These are phyloP conservation scores for Dictyostelium firmibasis DNA, from an alignment of 78 protist genomes.

Conservation along the genomic window DNA sequence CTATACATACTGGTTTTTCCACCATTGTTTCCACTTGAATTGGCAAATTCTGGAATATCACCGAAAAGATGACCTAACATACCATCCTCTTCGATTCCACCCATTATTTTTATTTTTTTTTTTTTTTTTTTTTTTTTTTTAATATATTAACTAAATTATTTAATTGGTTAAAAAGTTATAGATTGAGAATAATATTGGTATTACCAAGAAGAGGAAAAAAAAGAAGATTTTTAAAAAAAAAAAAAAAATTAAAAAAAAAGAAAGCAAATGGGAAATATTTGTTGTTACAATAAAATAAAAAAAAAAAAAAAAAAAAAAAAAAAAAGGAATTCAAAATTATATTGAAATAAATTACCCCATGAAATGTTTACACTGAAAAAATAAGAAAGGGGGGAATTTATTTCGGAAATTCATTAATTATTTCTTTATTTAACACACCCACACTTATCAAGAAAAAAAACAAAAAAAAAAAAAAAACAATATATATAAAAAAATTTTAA, in stretches of 20 bases:
- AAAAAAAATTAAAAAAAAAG: background rate
- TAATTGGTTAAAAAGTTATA: too few species aligned
- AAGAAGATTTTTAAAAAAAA: too few species aligned
- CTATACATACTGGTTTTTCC: background rate
- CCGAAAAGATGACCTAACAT: background rate
- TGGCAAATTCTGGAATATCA: background rate
- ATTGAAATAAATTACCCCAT: background rate
- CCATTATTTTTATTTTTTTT: background rate
- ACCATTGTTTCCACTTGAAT: background rate
- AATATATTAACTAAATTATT: too few species aligned
- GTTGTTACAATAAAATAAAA: too few species aligned
- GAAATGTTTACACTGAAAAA: background rate
- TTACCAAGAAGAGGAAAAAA: too few species aligned
- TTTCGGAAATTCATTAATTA: background rate
- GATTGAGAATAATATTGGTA: too few species aligned
- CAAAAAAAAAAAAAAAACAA: background rate
- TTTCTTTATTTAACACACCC: background rate
- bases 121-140: too few species aligned
- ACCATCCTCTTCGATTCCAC: conserved; percentile 3
- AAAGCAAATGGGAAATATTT: background rate
- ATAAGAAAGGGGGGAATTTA: background rate
- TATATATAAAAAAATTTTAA: too few species aligned
- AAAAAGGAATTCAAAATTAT: background rate
- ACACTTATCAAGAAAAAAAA: background rate
- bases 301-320: background rate